Evolutionary conservation across 441 rosid genomes (phyloP).

Genomic region (Lepidium campestre): DNA sequence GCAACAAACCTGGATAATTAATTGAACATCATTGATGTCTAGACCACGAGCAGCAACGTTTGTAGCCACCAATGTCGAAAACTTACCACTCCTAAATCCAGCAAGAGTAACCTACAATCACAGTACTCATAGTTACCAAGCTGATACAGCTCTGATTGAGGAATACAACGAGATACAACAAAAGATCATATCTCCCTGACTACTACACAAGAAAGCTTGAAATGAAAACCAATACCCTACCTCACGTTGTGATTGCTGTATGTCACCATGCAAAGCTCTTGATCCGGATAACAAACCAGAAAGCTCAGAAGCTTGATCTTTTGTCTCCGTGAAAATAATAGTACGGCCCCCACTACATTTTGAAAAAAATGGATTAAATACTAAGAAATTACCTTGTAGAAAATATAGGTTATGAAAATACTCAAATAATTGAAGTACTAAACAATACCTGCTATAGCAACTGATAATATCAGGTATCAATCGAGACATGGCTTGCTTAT

Average conservation of each 20-base stretch:
- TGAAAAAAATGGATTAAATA: neutral
- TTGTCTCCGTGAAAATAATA: conserved; percentile 85
- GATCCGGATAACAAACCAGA: conserved; percentile 79
- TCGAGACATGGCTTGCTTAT: conserved; percentile 57
- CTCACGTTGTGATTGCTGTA: conserved; percentile 91
- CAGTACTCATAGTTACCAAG: neutral
- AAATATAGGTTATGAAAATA: neutral
- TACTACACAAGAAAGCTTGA: neutral
- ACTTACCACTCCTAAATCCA: conserved; percentile 87
- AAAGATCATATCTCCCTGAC: neutral
- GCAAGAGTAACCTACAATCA: conserved; percentile 68
- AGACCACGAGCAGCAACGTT: conserved; percentile 96
- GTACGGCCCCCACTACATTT: conserved; percentile 82
- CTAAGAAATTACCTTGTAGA: neutral
- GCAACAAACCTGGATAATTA: conserved; percentile 77
- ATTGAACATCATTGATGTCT: conserved; percentile 93
- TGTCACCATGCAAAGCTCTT: conserved; percentile 85
- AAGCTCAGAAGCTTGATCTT: conserved; percentile 83
- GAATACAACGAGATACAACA: neutral
- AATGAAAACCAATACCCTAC: conserved; percentile 26
- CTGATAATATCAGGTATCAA: conserved; percentile 86
- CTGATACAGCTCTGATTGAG: neutral
- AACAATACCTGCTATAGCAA: conserved; percentile 76
- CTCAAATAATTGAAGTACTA: neutral
- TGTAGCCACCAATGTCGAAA: conserved; percentile 85